These are phyloP conservation scores for Aureobasidium sp. DNA, from an alignment of 2,329 filamentous ascomycete species.

Conservation along the genomic window DNA sequence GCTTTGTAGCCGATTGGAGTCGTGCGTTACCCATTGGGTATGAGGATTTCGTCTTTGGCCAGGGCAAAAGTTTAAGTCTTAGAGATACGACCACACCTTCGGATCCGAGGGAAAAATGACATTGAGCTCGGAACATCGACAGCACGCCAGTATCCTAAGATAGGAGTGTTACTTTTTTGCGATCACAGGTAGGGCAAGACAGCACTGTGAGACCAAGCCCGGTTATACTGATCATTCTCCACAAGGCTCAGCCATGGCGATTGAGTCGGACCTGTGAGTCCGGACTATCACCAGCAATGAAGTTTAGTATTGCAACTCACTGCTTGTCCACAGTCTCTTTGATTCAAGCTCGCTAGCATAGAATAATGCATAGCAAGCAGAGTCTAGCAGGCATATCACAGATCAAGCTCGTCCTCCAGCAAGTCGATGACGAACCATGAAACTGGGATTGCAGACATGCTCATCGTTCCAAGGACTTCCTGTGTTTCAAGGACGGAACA, in stretches of 20 bases:
- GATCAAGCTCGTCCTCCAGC: neutral
- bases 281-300: neutral
- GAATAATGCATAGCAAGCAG: neutral
- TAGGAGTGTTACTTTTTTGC: neutral
- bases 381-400: neutral
- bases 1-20: neutral
- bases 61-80: neutral
- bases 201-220: neutral
- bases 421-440: neutral
- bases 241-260: neutral
- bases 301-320: neutral
- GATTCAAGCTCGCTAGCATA: neutral
- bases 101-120: neutral
- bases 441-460: neutral
- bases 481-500: neutral
- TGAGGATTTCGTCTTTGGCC: neutral
- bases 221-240: neutral
- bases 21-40: neutral
- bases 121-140: neutral
- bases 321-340: neutral
- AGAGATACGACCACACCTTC: neutral
- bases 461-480: neutral
- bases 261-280: neutral
- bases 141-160: neutral
- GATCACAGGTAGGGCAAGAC: neutral